Evolutionary conservation across 2,329 filamentous ascomycete genomes (phyloP).

Genomic region (Lecanosticta acicola): DNA sequence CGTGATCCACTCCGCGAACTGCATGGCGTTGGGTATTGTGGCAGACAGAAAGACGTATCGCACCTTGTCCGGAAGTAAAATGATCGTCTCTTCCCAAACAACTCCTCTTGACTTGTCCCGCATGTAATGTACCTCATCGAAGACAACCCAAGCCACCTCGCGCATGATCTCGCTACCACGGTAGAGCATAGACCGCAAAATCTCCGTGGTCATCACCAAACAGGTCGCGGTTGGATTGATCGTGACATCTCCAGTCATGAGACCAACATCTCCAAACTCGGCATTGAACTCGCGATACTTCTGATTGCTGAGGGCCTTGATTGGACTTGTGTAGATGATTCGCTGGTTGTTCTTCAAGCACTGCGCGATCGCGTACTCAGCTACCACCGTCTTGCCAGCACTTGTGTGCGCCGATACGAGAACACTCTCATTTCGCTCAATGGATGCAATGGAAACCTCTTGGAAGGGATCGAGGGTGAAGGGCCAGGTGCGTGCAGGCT

Average conservation of each 20-base stretch:
- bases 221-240: slow-evolving; percentile 98
- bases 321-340: slow-evolving; percentile 98
- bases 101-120: slow-evolving; percentile 89
- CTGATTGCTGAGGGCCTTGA: slow-evolving; percentile 97
- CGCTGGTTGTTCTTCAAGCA: slow-evolving; percentile 95
- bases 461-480: slow-evolving; percentile 98
- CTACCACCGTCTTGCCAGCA: slow-evolving; percentile 96
- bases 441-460: slow-evolving; percentile 86
- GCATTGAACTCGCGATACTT: slow-evolving; percentile 96
- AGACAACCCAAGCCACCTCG: slow-evolving; percentile 96
- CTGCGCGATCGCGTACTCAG: slow-evolving; percentile 96
- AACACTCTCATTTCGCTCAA: slow-evolving; percentile 93
- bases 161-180: slow-evolving; percentile 98
- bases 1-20: slow-evolving; percentile 98
- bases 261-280: slow-evolving; percentile 91
- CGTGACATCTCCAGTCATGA: slow-evolving; percentile 98
- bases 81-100: slow-evolving; percentile 99
- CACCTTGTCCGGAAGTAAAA: slow-evolving; percentile 94
- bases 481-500: slow-evolving; percentile 75
- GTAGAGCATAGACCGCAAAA: slow-evolving; percentile 97
- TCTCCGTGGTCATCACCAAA: slow-evolving; percentile 98
- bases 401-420: slow-evolving; percentile 95
- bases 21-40: slow-evolving; percentile 97
- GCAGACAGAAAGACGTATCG: slow-evolving; percentile 97
- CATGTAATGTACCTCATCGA: slow-evolving; percentile 98